These are phyloP conservation scores for Cardiospermum halicacabum DNA, from an alignment of 345 rosid species.

Conservation along the genomic window DNA sequence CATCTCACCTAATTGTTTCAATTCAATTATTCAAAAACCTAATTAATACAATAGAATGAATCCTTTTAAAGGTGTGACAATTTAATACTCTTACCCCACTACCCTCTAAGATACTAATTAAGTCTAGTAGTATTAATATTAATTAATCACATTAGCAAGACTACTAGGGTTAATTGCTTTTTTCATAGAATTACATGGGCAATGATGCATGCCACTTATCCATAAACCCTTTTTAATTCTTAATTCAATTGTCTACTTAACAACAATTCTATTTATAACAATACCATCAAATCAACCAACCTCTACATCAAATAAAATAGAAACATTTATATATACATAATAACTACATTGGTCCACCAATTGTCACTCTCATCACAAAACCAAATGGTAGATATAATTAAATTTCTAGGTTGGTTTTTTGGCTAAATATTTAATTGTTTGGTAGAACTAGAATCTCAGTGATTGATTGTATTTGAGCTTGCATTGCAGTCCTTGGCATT, in stretches of 20 bases:
- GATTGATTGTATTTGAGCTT: not conserved
- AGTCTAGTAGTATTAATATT: too few species aligned
- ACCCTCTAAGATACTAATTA: too few species aligned
- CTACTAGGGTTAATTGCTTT: not conserved
- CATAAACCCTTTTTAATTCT: not conserved
- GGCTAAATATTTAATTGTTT: not conserved
- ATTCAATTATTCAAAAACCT: too few species aligned
- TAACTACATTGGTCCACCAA: constrained; percentile 11
- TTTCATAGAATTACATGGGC: constrained; percentile 6
- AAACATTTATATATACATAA: constrained; percentile 1
- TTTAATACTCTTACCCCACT: too few species aligned
- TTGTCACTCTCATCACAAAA: constrained; percentile 10
- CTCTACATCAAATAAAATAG: constrained; percentile 8
- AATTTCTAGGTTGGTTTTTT: not conserved
- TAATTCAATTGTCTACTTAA: not conserved
- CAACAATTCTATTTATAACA: not conserved
- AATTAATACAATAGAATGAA: too few species aligned
- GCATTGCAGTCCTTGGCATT: not conserved
- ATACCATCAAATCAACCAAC: not conserved
- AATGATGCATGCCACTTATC: constrained; percentile 30
- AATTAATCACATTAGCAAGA: too few species aligned
- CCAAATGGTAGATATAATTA: constrained; percentile 10
- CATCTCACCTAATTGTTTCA: too few species aligned
- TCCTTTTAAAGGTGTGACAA: too few species aligned
- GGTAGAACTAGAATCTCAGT: not conserved